Evolutionary conservation across 106 monocot genomes (phyloP), one percentile per base, ranked within the genome.

Genomic region (Apostasia shenzhenica): DNA sequence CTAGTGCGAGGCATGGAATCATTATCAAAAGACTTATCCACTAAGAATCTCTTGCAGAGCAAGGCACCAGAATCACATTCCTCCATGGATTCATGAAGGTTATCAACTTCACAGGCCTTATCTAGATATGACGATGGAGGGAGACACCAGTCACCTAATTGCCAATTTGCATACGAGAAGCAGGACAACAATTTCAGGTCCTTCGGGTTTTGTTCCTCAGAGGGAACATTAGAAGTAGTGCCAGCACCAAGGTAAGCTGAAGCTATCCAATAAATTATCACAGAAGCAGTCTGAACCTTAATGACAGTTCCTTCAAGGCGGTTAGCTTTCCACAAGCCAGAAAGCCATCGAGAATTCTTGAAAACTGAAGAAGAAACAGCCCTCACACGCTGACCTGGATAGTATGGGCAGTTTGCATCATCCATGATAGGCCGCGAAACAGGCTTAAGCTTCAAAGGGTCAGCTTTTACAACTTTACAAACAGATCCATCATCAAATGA

Each of bases 401-500:
- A 93, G 67, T 85, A 99, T 45, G 99, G 90, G 71, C 81, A 99
- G 68, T 64, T 75, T 54, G 77, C 45, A 63, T 93, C 90, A 54
- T 81, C 81, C 63, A 77, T 64, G 13, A 81, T 53, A 67, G 86
- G 81, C 51, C 74, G 85, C 5, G 67, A 77, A 77, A 88, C 77
- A 8, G 94, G 82, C 67, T 83, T 85, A 13, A 94, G 81, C n/a
- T 77, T 68, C 78, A 79, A 70, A 10, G 83, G 90, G 61, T 99
- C 99, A 12, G 99, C 93, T 61, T 83, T 92, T 46, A 80, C 57
- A 57, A 99, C 99, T 86, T 93, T 90, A 76, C 99, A 99, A 2
- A 90, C 67, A 26, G 99, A 90, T 37, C 99, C 90, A 83, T 99
- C 99, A 76, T 99, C 93, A 78, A 99, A 90, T 56, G 81, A 52